phyloP scores from a whole-genome alignment of 495 filamentous ascomycete genomes.

The Lophium mytilinum region DNA sequence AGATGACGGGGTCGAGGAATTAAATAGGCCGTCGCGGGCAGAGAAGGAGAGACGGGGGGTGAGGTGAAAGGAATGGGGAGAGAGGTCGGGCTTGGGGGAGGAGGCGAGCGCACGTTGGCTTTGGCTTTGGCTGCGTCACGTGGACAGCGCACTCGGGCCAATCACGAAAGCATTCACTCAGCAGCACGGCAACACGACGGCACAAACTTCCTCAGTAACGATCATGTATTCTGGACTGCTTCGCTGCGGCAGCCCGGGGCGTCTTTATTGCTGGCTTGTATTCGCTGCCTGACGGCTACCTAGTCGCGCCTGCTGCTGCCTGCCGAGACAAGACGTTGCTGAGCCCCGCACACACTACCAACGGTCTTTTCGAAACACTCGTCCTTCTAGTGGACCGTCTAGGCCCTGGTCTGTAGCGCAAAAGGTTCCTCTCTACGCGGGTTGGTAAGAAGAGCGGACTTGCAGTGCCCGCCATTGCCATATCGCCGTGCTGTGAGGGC shows the following conservation, averaged over 20 bases:
- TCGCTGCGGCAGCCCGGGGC: not conserved
- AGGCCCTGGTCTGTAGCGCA: not conserved
- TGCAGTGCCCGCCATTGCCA: too few species aligned
- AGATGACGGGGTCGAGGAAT: constrained; percentile 15
- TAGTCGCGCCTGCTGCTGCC: constrained; percentile 22
- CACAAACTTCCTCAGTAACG: too few species aligned
- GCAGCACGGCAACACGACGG: too few species aligned
- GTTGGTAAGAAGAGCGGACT: too few species aligned
- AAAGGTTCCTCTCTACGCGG: constrained; percentile 7
- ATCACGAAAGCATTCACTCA: too few species aligned
- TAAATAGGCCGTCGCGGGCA: constrained; percentile 9
- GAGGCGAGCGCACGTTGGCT: not conserved
- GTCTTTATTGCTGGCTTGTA: not conserved
- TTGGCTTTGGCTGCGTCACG: not conserved
- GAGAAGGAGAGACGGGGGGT: constrained; percentile 6
- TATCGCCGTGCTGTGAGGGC: too few species aligned
- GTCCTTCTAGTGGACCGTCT: not conserved
- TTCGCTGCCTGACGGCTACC: constrained; percentile 12
- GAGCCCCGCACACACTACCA: constrained; percentile 1
- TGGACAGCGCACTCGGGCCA: not conserved
- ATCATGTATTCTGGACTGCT: too few species aligned
- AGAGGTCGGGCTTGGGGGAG: not conserved
- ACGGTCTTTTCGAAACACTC: constrained; percentile 9
- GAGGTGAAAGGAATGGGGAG: not conserved
- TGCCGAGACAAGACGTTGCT: constrained; percentile 2